Evolutionary conservation across 2,329 filamentous ascomycete species (phyloP), one percentile per base, ranked within the genome.

Genomic region (Alternaria ethzedia): DNA sequence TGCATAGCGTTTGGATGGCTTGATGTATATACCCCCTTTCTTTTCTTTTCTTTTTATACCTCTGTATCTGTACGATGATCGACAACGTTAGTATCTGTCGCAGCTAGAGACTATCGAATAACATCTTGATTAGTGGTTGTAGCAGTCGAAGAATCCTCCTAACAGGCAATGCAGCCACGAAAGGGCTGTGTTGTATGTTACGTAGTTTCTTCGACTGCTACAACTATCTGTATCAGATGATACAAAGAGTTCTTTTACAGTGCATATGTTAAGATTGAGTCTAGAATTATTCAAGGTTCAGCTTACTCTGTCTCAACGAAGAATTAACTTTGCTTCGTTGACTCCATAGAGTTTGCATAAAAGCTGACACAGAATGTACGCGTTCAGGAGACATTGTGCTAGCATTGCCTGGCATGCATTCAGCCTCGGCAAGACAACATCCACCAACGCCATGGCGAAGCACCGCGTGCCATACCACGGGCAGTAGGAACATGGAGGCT

Each of bases 1-100:
- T 75, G 72, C 72, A 76, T 76, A 75, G 72, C 70, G 69, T 69
- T 41, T 63, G 63, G 58, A 54, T 49, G 65, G 66, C 43, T 67
- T 59, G 58, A 41, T 70, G 67, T 66, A 66, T 69, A 69, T 70
- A 71, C 65, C 65, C 66, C 60, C 47, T 59, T 66, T 67, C 59
- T 54, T 58, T 65, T 54, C 13, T 47, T 30, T 63, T 47, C 57
- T 11, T 51, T 68, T 51, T 50, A n/a, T 64, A 41, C 32, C 52
- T 41, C 21, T 72, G 65, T 68, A 64, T 58, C 43, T 64, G 59
- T 55, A 62, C 63, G 17, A 65, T 32, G 54, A 59, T 49, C 28
- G 45, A 49, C 13, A n/a, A 49, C 11, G 45, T 25, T 45, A 54
- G 50, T 52, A 41, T 60, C 44, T 30, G 57, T 44, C 54, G 36